Percentiles rank a stretch among this genome's conserved stretches.
Evolutionary conservation across 2,329 filamentous ascomycete species (phyloP).

Genomic region (Phialocephala subalpina): DNA sequence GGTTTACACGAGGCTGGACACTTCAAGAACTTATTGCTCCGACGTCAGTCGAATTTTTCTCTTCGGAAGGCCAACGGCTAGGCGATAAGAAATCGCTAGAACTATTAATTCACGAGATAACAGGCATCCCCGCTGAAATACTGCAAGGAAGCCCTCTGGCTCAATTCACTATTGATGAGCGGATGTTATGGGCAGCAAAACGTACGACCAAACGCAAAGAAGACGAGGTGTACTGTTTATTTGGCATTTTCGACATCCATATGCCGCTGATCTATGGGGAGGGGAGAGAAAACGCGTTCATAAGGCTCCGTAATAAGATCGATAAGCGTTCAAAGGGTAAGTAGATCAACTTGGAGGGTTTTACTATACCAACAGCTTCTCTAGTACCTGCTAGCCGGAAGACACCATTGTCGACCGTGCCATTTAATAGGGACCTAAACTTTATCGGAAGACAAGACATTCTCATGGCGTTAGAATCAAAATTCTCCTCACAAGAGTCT

Average conservation of each 20-base stretch:
- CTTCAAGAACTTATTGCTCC: slow-evolving; percentile 21
- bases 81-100: slow-evolving; percentile 11
- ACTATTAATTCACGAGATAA: slow-evolving; percentile 14
- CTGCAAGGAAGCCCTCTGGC: slow-evolving; percentile 11
- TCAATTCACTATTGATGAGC: slow-evolving; percentile 10
- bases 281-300: slow-evolving; percentile 41
- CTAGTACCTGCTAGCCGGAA: no score
- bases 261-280: no score
- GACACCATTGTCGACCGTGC: no score
- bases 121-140: slow-evolving; percentile 7
- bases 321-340: no score
- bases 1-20: no score
- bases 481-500: no score
- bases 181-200: slow-evolving; percentile 9
- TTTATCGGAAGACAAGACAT: no score
- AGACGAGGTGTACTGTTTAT: slow-evolving; percentile 13
- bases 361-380: no score
- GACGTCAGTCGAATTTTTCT: slow-evolving; percentile 15
- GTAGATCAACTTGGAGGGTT: no score
- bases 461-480: no score
- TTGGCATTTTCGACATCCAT: slow-evolving; percentile 15
- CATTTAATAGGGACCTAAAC: no score
- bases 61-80: background rate
- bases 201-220: slow-evolving; percentile 16
- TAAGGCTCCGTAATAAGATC: slow-evolving; percentile 47